These are phyloP conservation scores for Thelephora terrestris DNA, from an alignment of 1,284 basidiomycete genomes.

Conservation along the genomic window DNA sequence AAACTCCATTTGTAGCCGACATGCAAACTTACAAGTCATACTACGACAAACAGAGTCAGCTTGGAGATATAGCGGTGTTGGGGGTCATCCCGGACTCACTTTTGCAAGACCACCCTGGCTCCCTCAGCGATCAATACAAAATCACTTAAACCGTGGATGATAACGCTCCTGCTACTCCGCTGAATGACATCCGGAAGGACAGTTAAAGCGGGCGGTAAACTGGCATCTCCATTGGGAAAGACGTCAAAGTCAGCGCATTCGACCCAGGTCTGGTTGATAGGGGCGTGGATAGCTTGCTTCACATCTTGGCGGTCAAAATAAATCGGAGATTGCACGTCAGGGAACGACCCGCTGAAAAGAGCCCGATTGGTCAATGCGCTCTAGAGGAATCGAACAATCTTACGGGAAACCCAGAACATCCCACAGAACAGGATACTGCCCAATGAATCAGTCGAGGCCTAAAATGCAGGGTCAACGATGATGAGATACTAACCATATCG, in stretches of 20 bases:
- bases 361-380: not conserved
- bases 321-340: conserved; percentile 32
- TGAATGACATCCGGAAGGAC: conserved; percentile 69
- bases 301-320: conserved; percentile 69
- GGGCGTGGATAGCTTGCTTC: conserved; percentile 65
- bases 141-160: conserved; percentile 64
- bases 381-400: conserved; percentile 12
- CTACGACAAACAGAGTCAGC: conserved; percentile 22
- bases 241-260: conserved; percentile 54
- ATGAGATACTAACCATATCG: conserved; percentile 36
- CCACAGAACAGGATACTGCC: conserved; percentile 49
- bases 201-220: conserved; percentile 48
- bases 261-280: conserved; percentile 46
- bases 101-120: conserved; percentile 54
- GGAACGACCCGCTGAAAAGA: conserved; percentile 45
- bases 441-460: conserved; percentile 14
- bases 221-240: conserved; percentile 51
- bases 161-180: conserved; percentile 58
- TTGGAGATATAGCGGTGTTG: no score
- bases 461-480: not conserved
- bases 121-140: conserved; percentile 65
- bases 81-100: conserved; percentile 34
- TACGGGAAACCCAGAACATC: conserved; percentile 72
- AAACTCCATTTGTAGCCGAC: conserved; percentile 9
- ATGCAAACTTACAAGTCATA: conserved; percentile 52